Evolutionary conservation across 2,329 filamentous ascomycete genomes (phyloP).

Genomic region (Hirsutella thompsonii): DNA sequence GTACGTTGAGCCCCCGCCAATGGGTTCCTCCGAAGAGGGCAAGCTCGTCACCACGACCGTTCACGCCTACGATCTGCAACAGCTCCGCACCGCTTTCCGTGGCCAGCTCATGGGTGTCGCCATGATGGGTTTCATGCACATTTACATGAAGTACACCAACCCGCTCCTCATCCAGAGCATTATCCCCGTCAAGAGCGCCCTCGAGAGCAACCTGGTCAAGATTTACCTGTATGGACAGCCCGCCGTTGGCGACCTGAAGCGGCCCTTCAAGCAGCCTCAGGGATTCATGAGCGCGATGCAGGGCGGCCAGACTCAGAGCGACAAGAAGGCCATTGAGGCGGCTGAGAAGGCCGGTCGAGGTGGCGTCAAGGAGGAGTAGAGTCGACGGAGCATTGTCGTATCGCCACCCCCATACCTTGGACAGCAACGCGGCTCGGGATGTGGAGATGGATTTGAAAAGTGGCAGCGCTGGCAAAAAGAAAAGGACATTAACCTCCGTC

Average conservation of each 20-base stretch:
- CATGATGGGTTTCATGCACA: conserved; percentile 98
- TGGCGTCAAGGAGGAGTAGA: conserved; percentile 54
- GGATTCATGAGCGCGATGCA: conserved; percentile 75
- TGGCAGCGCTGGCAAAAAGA: no score
- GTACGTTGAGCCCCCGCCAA: conserved; percentile 90
- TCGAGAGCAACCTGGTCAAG: conserved; percentile 94
- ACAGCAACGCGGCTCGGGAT: no score
- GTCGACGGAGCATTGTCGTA: no score
- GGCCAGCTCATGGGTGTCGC: conserved; percentile 87
- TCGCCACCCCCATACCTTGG: no score
- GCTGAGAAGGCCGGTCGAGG: conserved; percentile 64
- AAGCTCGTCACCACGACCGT: conserved; percentile 95
- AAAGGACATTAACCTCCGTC: no score
- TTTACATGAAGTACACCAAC: conserved; percentile 99
- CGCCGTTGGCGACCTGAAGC: conserved; percentile 80
- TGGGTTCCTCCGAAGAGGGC: conserved; percentile 87
- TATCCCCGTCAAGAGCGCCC: conserved; percentile 88
- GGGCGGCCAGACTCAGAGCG: conserved; percentile 67
- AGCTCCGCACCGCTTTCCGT: conserved; percentile 78
- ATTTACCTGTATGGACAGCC: conserved; percentile 84
- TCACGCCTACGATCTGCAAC: conserved; percentile 82
- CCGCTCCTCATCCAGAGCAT: conserved; percentile 97
- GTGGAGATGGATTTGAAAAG: no score
- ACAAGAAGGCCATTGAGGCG: conserved; percentile 77
- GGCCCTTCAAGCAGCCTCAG: conserved; percentile 80